Conservation (phyloP, 2,329 filamentous ascomycete genomes). For the Sclerotinia trifoliorum region DNA sequence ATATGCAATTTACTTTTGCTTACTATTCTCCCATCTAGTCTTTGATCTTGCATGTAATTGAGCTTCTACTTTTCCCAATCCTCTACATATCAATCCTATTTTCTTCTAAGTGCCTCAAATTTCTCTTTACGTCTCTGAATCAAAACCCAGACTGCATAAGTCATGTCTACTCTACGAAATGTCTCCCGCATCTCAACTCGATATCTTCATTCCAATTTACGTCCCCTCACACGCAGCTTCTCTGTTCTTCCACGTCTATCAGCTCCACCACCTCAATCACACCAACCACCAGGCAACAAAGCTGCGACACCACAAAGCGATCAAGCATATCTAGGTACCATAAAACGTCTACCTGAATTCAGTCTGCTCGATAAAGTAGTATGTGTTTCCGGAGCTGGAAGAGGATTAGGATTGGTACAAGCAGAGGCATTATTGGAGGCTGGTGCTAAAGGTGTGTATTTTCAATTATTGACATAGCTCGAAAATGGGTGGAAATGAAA, state of each 20-base stretch:
- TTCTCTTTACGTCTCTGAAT: background rate
- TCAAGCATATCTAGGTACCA: constrained; percentile 30
- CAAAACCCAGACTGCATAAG: background rate
- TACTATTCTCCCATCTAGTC: background rate
- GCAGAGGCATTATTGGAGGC: constrained; percentile 73
- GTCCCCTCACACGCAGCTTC: constrained; percentile 18
- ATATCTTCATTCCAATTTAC: background rate
- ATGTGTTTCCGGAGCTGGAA: constrained; percentile 68
- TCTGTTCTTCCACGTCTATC: constrained; percentile 18
- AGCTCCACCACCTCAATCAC: constrained; percentile 12
- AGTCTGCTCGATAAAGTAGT: constrained; percentile 66
- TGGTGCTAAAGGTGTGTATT: constrained; percentile 59
- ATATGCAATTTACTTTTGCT: background rate
- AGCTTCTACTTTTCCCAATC: background rate
- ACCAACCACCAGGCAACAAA: constrained; percentile 25
- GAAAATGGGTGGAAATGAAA: too few species aligned
- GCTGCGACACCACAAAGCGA: constrained; percentile 22
- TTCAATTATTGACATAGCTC: background rate
- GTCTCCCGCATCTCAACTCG: constrained; percentile 13
- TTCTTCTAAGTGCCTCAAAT: background rate
- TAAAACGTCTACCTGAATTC: constrained; percentile 54
- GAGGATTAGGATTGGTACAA: constrained; percentile 71
- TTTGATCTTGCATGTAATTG: background rate
- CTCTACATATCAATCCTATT: background rate
- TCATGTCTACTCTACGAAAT: constrained; percentile 14